A percentile compares a stretch with the other conserved stretches of the same genome.
Conservation (phyloP, 768 basidiomycete species). For the Tylopilus plumbeoviolaceoides region DNA sequence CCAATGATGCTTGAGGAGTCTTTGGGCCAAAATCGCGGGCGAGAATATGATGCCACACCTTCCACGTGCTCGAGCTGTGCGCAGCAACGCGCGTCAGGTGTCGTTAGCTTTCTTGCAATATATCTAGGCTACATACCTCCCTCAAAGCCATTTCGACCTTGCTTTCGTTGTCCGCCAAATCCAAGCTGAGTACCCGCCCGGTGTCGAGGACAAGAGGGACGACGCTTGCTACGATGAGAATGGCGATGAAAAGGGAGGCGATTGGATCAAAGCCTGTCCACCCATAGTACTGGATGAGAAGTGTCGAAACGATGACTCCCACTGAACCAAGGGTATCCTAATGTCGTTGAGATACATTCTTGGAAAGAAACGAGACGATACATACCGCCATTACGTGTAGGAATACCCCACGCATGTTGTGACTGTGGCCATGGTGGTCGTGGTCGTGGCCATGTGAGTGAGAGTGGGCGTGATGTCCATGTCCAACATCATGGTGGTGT, state of each 20-base stretch:
- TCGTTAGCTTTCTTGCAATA: background rate
- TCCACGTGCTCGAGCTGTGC: slow-evolving; percentile 66
- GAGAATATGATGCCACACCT: slow-evolving; percentile 76
- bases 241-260: slow-evolving; percentile 93
- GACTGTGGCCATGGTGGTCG: slow-evolving; percentile 81
- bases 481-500: slow-evolving; percentile 15
- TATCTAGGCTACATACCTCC: slow-evolving; percentile 45
- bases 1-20: slow-evolving; percentile 83
- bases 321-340: slow-evolving; percentile 96
- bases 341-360: slow-evolving; percentile 7
- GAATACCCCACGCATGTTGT: slow-evolving; percentile 99
- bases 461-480: slow-evolving; percentile 47
- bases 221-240: slow-evolving; percentile 93
- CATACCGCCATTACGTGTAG: slow-evolving; percentile 93
- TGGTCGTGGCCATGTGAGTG: slow-evolving; percentile 53
- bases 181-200: slow-evolving; percentile 81
- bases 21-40: slow-evolving; percentile 93
- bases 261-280: slow-evolving; percentile 99
- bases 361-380: slow-evolving; percentile 1
- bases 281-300: slow-evolving; percentile 92
- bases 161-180: slow-evolving; percentile 62
- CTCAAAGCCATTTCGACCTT: slow-evolving; percentile 55
- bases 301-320: slow-evolving; percentile 94
- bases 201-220: slow-evolving; percentile 93
- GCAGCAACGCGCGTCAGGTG: background rate